Conservation (phyloP, 1,284 basidiomycete genomes). For the Gymnopus androsaceus region DNA sequence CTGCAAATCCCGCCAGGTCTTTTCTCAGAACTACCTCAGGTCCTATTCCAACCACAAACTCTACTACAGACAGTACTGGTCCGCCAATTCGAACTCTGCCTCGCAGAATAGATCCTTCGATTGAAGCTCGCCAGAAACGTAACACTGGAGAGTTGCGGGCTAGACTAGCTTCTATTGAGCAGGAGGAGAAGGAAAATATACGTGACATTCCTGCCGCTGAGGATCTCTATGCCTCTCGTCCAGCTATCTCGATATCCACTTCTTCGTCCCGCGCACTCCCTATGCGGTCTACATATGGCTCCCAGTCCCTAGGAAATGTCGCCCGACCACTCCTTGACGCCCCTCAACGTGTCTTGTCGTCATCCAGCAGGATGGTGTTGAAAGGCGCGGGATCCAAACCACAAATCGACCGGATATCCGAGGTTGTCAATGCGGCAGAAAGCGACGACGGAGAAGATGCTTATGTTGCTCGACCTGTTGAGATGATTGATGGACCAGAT, state of each 20-base stretch:
- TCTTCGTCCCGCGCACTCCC: constrained; percentile 9
- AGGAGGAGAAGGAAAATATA: constrained; percentile 18
- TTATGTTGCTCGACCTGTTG: constrained; percentile 21
- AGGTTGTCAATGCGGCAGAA: constrained; percentile 14
- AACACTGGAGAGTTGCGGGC: constrained; percentile 13
- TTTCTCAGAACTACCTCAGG: constrained; percentile 67
- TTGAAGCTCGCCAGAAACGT: constrained; percentile 24
- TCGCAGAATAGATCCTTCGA: constrained; percentile 24
- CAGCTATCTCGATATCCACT: constrained; percentile 20
- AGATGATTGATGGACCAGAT: constrained; percentile 21
- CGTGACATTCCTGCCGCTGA: constrained; percentile 11
- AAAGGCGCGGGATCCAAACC: constrained; percentile 14
- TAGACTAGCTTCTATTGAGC: constrained; percentile 4
- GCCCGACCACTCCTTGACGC: constrained; percentile 12
- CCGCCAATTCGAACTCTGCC: constrained; percentile 34
- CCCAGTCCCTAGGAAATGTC: constrained; percentile 5
- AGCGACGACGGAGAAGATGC: constrained; percentile 15
- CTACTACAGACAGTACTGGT: constrained; percentile 27
- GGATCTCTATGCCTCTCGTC: constrained; percentile 20
- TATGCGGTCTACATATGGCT: constrained; percentile 12
- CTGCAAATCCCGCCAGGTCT: constrained; percentile 33
- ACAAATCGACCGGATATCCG: constrained; percentile 36
- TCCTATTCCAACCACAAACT: constrained; percentile 40
- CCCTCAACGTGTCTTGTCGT: constrained; percentile 5
- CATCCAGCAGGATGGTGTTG: constrained; percentile 6